Conservation (phyloP, 345 rosid genomes). For the Linum usitatissimum region DNA sequence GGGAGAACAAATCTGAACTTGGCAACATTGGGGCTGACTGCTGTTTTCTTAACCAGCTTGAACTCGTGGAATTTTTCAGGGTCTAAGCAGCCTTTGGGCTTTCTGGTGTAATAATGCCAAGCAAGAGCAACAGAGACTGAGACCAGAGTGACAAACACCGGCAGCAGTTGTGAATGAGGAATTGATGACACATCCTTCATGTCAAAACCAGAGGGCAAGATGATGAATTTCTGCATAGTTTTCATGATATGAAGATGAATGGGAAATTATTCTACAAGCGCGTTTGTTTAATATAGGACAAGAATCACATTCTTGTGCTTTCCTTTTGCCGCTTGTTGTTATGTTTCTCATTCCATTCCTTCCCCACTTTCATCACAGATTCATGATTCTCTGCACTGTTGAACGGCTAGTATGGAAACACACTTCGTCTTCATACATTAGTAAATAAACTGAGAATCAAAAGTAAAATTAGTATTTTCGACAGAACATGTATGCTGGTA, state of each 20-base stretch:
- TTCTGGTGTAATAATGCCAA: neutral
- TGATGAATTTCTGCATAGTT: neutral
- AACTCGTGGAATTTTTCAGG: constrained; percentile 28
- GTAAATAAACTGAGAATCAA: no score
- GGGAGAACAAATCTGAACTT: constrained; percentile 33
- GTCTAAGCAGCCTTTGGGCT: constrained; percentile 18
- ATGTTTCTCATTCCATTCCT: neutral
- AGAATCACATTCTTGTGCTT: neutral
- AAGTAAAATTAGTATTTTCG: no score
- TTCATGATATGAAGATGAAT: neutral
- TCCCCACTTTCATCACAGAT: neutral
- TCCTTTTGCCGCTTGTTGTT: neutral
- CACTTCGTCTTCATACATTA: no score
- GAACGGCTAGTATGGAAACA: no score
- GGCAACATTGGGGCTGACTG: constrained; percentile 22
- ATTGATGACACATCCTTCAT: neutral
- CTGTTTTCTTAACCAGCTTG: constrained; percentile 20
- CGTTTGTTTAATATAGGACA: neutral
- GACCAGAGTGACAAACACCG: neutral
- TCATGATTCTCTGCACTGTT: no score
- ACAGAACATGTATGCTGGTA: no score
- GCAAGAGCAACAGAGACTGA: constrained; percentile 3
- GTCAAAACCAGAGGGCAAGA: neutral
- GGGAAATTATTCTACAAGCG: no score
- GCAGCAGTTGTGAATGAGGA: neutral